Base-by-base conservation (phyloP, 148 eudicot genomes). In the Fallopia convolvulus region DNA sequence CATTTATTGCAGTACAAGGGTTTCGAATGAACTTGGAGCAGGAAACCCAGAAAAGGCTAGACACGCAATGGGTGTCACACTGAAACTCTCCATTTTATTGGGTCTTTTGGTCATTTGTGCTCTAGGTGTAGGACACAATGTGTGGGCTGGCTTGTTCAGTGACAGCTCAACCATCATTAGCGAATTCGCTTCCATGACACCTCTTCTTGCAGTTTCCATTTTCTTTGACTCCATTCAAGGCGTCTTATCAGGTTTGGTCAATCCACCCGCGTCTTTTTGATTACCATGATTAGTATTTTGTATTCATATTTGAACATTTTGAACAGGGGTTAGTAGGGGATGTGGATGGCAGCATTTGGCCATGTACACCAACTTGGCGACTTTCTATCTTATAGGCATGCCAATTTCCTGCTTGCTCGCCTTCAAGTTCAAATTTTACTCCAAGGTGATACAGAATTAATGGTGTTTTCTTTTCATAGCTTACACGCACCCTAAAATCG, bases 1-100 rank as follows among this genome's bases (percentile, higher is more conserved):
- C 41, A 32, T 41, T 18, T 1, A 18, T 70, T 61, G 70, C 89
- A 94, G 98, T 85, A 92, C 98, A 32, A 88, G 97, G 86, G 97
- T 92, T 52, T 90, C 98, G 7, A 94, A 94, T 77, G 98, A 92
- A 82, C 88, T 94, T 17, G 98, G 98, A 82, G 91, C 95, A 1
- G 89, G 92, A 4, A 83, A 86, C 42, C 73, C 87, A 30, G 83
- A 80, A n/a, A 66, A 79, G 79, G 97, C 97, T 8, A 94, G 85
- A 80, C 89, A 82, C 7, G 95, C 95, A 32, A 89, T 89, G 93
- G 61, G 18, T 1, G 92, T 92, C 42, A 80, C 95, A 75, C 75
- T 94, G 41, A 90, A 86, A 89, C 85, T 94, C 32, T 85, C 93
- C 42, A 41, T 94, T 52, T 42, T 90, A 4, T 84, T 89, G 74